Evolutionary conservation across 345 rosid species (phyloP), one percentile per base, ranked within the genome.

Genomic region (Physaria fendleri): DNA sequence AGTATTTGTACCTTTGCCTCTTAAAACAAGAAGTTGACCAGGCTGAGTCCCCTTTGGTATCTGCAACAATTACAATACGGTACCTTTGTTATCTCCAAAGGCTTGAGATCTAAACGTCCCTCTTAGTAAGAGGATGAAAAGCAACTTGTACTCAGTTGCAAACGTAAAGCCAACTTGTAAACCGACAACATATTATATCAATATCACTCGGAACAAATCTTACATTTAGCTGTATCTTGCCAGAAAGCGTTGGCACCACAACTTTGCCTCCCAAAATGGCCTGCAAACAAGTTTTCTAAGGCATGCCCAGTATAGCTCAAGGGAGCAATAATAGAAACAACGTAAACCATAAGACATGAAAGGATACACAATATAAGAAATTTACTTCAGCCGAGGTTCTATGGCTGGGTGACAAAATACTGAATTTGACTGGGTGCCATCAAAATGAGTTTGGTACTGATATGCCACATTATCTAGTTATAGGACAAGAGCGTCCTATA

Each of bases 11-110:
- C 96, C 98, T 85, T 85, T 85, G 59, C 95, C 90, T 79, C 90
- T 84, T 62, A 90, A 76, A 50, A 77, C 73, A 69, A 83, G 45
- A 50, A 80, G 76, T 59, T 92, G 84, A 53, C 93, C 98, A 62
- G 77, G 96, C 67, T 88, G 96, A 74, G 76, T 87, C 20, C 96
- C 96, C 69, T 77, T 74, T 6, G 98, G 96, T 79, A 88, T 84
- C 98, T 92, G 82, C 63, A 55, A 72, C 16, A 56, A 27, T 45
- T 52, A 73, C 22, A 73, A 34, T 15, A 59, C 18, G 21, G 43
- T 27, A 33, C 9, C 27, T 37, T 34, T 24, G 60, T 30, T 7
- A 68, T 27, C 44, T 52, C 35, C 11, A 52, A 51, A 52, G 55
- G 37, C 33, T 34, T 42, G 33, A 53, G 40, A 59, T 28, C 9